phyloP scores from a whole-genome alignment of 352 stramenopile genomes.

The Pythium apleroticum region DNA sequence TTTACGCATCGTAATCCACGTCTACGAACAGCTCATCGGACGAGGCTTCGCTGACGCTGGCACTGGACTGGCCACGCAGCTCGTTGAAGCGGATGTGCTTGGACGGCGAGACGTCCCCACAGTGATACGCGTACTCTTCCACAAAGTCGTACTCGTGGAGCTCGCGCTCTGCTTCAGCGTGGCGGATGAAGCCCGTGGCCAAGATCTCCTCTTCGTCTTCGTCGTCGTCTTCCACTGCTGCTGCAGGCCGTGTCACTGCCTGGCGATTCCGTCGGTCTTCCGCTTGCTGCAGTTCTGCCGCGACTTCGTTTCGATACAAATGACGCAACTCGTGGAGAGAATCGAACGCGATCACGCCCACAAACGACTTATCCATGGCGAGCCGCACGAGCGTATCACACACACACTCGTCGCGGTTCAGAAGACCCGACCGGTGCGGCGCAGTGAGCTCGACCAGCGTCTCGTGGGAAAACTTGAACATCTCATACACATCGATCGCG shows the following conservation, averaged over 20 bases:
- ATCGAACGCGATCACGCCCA: slow-evolving; percentile 73
- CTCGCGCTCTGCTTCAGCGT: slow-evolving; percentile 34
- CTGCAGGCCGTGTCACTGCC: slow-evolving; percentile 4
- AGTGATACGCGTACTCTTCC: slow-evolving; percentile 58
- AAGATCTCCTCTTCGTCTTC: slow-evolving; percentile 29
- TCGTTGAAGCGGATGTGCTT: slow-evolving; percentile 57
- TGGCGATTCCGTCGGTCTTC: slow-evolving; percentile 34
- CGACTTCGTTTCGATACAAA: slow-evolving; percentile 62
- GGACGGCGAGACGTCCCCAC: slow-evolving; percentile 45
- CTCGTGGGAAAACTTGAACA: slow-evolving; percentile 77
- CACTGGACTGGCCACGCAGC: slow-evolving; percentile 3
- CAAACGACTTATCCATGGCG: slow-evolving; percentile 81
- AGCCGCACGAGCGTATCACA: slow-evolving; percentile 80
- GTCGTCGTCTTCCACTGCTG: slow-evolving; percentile 21
- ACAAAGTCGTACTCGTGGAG: slow-evolving; percentile 81
- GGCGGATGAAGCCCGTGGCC: slow-evolving; percentile 23
- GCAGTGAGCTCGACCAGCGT: slow-evolving; percentile 55
- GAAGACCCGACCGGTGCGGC: slow-evolving; percentile 49
- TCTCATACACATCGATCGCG: slow-evolving; percentile 78
- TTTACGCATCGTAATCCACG: slow-evolving; percentile 55
- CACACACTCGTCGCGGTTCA: slow-evolving; percentile 82
- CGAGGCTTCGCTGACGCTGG: slow-evolving; percentile 44
- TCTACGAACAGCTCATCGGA: slow-evolving; percentile 63
- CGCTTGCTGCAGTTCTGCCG: slow-evolving; percentile 44
- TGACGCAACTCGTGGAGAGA: slow-evolving; percentile 70